These are phyloP conservation scores for Xylariaceae sp. DNA, from an alignment of 2,329 filamentous ascomycete species.

Conservation along the genomic window DNA sequence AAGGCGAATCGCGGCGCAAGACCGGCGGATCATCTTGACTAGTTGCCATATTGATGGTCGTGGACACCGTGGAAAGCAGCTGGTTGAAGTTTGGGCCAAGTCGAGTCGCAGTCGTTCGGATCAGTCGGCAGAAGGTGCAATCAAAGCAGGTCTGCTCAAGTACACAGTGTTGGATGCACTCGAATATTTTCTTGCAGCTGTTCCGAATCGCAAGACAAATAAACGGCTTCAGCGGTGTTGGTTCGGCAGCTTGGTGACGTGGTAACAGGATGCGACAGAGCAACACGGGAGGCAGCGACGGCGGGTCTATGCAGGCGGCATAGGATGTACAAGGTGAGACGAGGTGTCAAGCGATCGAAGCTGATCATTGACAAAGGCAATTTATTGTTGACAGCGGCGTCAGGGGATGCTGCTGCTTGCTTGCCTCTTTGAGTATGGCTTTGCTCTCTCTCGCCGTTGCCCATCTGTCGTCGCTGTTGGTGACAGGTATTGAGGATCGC, in stretches of 20 bases:
- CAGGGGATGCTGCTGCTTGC: slow-evolving; percentile 16
- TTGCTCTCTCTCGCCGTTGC: background rate
- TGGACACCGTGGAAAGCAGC: background rate
- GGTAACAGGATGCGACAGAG: background rate
- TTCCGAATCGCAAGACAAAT: no score
- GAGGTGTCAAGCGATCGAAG: slow-evolving; percentile 7
- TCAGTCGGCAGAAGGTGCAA: background rate
- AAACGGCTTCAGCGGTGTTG: no score
- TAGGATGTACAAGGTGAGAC: slow-evolving; percentile 8
- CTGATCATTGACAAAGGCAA: slow-evolving; percentile 9
- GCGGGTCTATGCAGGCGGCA: slow-evolving; percentile 11
- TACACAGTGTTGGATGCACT: no score
- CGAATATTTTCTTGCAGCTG: no score
- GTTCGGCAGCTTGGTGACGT: no score
- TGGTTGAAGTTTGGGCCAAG: background rate
- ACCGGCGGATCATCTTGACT: slow-evolving; percentile 35
- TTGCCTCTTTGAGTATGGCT: slow-evolving; percentile 13
- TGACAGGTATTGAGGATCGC: no score
- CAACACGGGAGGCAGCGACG: background rate
- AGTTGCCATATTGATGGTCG: slow-evolving; percentile 33
- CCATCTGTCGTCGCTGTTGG: background rate
- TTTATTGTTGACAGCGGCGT: slow-evolving; percentile 4
- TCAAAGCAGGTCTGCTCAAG: background rate
- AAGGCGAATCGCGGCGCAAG: slow-evolving; percentile 60
- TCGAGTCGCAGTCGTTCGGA: background rate